A percentile compares a stretch with the other conserved stretches of the same genome.
These are phyloP conservation scores for Ophiocordyceps camponoti-rufipedis DNA, from an alignment of 2,329 filamentous ascomycete species.

Conservation along the genomic window DNA sequence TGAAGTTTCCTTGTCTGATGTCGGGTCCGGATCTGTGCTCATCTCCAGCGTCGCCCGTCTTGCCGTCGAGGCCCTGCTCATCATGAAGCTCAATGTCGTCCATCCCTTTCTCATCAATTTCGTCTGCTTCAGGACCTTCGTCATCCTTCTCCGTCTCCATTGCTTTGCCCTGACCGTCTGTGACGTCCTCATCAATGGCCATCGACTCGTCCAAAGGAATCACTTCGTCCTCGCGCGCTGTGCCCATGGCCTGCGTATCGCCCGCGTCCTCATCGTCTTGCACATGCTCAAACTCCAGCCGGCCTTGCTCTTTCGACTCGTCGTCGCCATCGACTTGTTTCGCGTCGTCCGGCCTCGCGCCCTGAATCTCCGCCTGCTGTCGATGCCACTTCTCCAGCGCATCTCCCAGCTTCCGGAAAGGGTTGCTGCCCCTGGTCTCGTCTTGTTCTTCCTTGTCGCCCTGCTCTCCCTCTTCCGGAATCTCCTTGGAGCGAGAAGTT, in stretches of 20 bases:
- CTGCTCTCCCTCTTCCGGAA: constrained; percentile 25
- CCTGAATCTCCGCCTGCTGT: constrained; percentile 65
- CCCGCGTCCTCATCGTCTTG: constrained; percentile 63
- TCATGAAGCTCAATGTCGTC: constrained; percentile 26
- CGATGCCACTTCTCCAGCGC: constrained; percentile 85
- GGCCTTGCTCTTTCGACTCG: constrained; percentile 39
- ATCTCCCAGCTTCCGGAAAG: constrained; percentile 90
- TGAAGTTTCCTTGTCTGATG: constrained; percentile 38
- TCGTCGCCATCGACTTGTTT: constrained; percentile 21
- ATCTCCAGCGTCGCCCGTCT: constrained; percentile 24
- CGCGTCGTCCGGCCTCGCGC: constrained; percentile 28
- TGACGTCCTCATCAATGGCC: constrained; percentile 57
- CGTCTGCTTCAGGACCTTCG: constrained; percentile 21
- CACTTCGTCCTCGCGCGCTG: constrained; percentile 73
- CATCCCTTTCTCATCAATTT: constrained; percentile 8
- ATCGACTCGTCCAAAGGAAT: constrained; percentile 75
- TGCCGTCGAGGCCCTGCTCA: constrained; percentile 19
- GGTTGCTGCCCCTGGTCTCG: constrained; percentile 35
- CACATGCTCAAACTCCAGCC: constrained; percentile 85
- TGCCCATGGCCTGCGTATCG: constrained; percentile 84
- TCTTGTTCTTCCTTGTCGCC: constrained; percentile 26
- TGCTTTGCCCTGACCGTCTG: constrained; percentile 25
- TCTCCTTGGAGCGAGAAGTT: constrained; percentile 27
- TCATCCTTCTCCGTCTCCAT: constrained; percentile 28
- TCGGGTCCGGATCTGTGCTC: constrained; percentile 41